A percentile compares a stretch with the other conserved stretches of the same genome.
Conservation (phyloP, 2,329 filamentous ascomycete species). For the Paramyrothecium sp. region DNA sequence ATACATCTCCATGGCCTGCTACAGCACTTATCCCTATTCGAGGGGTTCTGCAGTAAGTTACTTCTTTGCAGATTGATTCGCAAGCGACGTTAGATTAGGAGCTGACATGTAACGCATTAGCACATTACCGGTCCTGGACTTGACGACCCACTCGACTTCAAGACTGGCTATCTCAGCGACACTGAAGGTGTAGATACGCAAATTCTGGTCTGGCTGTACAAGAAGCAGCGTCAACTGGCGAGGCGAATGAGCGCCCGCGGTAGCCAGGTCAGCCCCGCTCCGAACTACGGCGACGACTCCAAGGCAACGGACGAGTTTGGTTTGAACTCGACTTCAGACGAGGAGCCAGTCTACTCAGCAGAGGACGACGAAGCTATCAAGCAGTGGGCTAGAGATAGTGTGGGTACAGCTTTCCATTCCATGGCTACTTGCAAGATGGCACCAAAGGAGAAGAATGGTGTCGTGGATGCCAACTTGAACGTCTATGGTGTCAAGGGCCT, state of each 20-base stretch:
- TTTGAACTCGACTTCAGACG: too few relatives aligned
- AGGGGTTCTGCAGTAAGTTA: too few relatives aligned
- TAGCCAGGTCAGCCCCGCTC: too few relatives aligned
- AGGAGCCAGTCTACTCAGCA: conserved; percentile 43
- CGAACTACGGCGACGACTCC: too few relatives aligned
- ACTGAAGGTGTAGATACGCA: conserved; percentile 49
- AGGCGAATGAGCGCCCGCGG: neutral
- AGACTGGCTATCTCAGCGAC: conserved; percentile 49
- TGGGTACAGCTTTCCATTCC: conserved; percentile 41
- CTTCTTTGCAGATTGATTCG: too few relatives aligned
- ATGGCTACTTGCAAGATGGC: conserved; percentile 37
- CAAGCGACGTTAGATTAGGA: neutral
- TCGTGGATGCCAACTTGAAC: conserved; percentile 34
- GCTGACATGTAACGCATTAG: conserved; percentile 30
- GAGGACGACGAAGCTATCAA: conserved; percentile 49
- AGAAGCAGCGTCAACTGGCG: conserved; percentile 56
- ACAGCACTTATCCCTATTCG: too few relatives aligned
- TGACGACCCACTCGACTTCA: conserved; percentile 48
- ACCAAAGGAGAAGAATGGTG: conserved; percentile 31
- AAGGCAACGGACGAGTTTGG: too few relatives aligned
- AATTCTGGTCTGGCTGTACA: conserved; percentile 62
- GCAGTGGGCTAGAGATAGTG: conserved; percentile 33
- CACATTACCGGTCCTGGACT: conserved; percentile 49
- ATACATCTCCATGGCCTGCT: too few relatives aligned
- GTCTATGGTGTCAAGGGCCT: conserved; percentile 31